These are phyloP conservation scores for Didymella exigua DNA, from an alignment of 2,329 filamentous ascomycete species.

Conservation along the genomic window DNA sequence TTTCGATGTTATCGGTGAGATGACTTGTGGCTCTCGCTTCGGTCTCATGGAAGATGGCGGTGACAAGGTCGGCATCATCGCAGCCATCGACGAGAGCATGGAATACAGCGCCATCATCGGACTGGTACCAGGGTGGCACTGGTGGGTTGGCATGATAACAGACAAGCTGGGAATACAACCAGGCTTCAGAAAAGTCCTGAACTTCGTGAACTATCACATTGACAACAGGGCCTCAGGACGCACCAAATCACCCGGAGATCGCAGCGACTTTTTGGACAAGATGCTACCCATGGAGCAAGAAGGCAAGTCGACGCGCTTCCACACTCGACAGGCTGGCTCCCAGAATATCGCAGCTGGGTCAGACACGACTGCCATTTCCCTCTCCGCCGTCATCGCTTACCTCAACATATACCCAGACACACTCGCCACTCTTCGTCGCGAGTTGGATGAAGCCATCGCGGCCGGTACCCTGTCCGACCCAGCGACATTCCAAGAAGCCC, in stretches of 20 bases:
- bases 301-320: conserved; percentile 13
- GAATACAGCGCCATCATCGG: neutral
- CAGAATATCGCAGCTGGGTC: conserved; percentile 49
- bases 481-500: conserved; percentile 29
- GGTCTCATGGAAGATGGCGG: conserved; percentile 22
- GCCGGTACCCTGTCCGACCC: conserved; percentile 22
- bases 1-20: conserved; percentile 60
- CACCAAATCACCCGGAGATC: conserved; percentile 8
- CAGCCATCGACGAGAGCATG: neutral
- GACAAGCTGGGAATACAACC: neutral
- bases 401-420: conserved; percentile 47
- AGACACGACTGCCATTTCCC: conserved; percentile 57
- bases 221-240: conserved; percentile 11
- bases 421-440: conserved; percentile 24
- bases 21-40: conserved; percentile 49
- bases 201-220: conserved; percentile 5
- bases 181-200: neutral
- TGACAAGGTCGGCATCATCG: conserved; percentile 14
- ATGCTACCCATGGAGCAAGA: conserved; percentile 18
- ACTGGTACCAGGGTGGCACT: conserved; percentile 13
- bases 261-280: conserved; percentile 21
- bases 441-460: conserved; percentile 23
- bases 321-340: conserved; percentile 1
- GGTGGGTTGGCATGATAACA: neutral
- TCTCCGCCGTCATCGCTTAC: conserved; percentile 54